Evolutionary conservation across 257 asterid genomes (phyloP).

Genomic region (Lavandula angustifolia): DNA sequence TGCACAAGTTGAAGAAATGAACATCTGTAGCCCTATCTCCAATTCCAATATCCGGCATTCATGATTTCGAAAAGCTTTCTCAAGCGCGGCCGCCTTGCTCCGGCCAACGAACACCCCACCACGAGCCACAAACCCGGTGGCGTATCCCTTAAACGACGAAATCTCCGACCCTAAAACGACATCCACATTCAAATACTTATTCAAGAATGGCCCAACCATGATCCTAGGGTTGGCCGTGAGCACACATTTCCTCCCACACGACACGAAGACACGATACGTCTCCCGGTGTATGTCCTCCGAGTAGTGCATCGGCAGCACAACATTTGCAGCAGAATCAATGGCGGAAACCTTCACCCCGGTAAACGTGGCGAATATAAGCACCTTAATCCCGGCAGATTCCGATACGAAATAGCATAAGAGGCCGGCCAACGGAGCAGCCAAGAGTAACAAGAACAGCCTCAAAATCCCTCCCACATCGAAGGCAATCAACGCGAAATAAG

Average conservation of each 20-base stretch:
- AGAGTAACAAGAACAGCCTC: constrained; percentile 32
- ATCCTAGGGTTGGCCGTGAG: constrained; percentile 34
- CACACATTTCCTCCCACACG: constrained; percentile 36
- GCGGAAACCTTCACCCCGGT: constrained; percentile 29
- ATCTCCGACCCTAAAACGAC: constrained; percentile 38
- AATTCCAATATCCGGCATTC: constrained; percentile 14
- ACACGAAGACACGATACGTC: constrained; percentile 35
- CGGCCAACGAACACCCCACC: constrained; percentile 23
- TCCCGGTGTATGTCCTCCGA: constrained; percentile 38
- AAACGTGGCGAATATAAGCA: constrained; percentile 33
- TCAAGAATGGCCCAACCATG: constrained; percentile 37
- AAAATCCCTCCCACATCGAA: constrained; percentile 38
- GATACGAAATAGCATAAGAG: constrained; percentile 31
- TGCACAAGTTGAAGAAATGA: constrained; percentile 23
- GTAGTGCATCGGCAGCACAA: constrained; percentile 33
- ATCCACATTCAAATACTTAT: constrained; percentile 30
- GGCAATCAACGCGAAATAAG: constrained; percentile 39
- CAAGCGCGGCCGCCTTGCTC: constrained; percentile 15
- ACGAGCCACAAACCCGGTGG: constrained; percentile 13
- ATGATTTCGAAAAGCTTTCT: not conserved
- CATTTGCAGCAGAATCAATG: constrained; percentile 22
- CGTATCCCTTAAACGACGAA: constrained; percentile 19
- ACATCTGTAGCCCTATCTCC: not conserved
- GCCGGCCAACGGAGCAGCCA: constrained; percentile 23
- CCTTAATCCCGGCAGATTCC: constrained; percentile 28